Base-by-base conservation (phyloP, 345 rosid genomes). In the Eucalyptus pumila region DNA sequence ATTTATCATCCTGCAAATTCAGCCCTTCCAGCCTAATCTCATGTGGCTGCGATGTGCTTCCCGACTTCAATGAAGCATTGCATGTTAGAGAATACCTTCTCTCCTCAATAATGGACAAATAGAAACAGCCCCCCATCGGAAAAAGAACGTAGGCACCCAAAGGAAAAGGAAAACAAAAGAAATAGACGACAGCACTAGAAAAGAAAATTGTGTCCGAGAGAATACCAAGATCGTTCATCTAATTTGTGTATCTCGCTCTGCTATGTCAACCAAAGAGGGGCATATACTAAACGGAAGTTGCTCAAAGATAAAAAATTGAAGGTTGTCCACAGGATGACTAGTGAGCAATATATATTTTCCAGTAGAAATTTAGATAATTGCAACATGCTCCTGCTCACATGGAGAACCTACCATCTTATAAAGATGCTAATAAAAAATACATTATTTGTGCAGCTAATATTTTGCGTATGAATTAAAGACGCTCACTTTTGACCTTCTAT, bases 401-500 rank as follows among this genome's bases (percentile, higher is more conserved):
- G 83, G 9, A 76, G 83, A 76, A 76, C 47, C 27, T 40, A 40
- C 14, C 5, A 23, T 76, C 83, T 40, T 40, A 37, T 6, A 40
- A 76, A 76, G 83, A 37, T 65, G 21, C 37, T 65, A 65, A 76
- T 6, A 6, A 76, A 76, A 76, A 76, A 37, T 11, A 76, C 47
- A 40, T 21, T 76, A 21, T 40, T 19, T 40, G 27, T 40, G 45
- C 47, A 76, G 2, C 47, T 21, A 76, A 44, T 23, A 62, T 86
- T 9, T 54, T 65, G 80, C 6, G 37, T 6, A 76, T 76, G 83
- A 91, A 86, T 21, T 87, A 60, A 90, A 6, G 51, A 54, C 45
- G 62, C 90, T 91, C 69, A 95, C 97, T 95, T 94, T 90, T 88
- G 67, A 87, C 87, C 89, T 90, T 80, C 87, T 89, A 87, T 81